These are phyloP conservation scores for Mariannaea sp. DNA, from an alignment of 2,329 filamentous ascomycete species.

Conservation along the genomic window DNA sequence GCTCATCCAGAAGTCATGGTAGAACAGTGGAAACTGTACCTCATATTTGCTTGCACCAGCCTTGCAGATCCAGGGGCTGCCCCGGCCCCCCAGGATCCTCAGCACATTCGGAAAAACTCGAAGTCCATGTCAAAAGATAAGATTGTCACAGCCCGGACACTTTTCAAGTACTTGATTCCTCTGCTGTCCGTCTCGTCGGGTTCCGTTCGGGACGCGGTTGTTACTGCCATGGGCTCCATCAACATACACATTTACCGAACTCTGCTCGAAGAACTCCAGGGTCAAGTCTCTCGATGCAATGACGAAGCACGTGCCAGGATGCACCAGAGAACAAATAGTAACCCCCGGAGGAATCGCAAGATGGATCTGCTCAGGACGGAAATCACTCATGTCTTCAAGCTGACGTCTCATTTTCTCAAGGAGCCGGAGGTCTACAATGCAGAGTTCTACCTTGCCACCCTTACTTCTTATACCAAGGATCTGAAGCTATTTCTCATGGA, in stretches of 20 bases:
- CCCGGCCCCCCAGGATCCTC: conserved; percentile 56
- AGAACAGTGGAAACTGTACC: conserved; percentile 97
- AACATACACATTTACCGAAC: conserved; percentile 93
- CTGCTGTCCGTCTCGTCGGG: conserved; percentile 79
- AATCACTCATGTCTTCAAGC: conserved; percentile 93
- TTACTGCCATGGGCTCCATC: conserved; percentile 89
- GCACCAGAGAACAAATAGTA: conserved; percentile 85
- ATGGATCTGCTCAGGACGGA: conserved; percentile 90
- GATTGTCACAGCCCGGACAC: conserved; percentile 82
- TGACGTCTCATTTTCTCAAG: conserved; percentile 88
- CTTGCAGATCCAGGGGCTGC: conserved; percentile 79
- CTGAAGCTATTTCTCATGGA: conserved; percentile 95
- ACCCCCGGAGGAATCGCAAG: conserved; percentile 77
- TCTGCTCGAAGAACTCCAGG: conserved; percentile 85
- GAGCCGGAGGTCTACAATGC: conserved; percentile 79
- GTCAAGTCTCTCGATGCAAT: conserved; percentile 82
- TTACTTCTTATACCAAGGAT: conserved; percentile 89
- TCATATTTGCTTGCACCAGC: conserved; percentile 96
- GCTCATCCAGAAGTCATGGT: conserved; percentile 85
- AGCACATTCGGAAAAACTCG: conserved; percentile 83
- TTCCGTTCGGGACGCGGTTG: conserved; percentile 86
- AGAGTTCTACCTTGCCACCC: conserved; percentile 87
- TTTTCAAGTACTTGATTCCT: conserved; percentile 92
- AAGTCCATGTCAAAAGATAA: conserved; percentile 70
- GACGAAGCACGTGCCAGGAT: conserved; percentile 86